phyloP scores from a whole-genome alignment of 2,329 filamentous ascomycete species.

The Colletotrichum sansevieriae region DNA sequence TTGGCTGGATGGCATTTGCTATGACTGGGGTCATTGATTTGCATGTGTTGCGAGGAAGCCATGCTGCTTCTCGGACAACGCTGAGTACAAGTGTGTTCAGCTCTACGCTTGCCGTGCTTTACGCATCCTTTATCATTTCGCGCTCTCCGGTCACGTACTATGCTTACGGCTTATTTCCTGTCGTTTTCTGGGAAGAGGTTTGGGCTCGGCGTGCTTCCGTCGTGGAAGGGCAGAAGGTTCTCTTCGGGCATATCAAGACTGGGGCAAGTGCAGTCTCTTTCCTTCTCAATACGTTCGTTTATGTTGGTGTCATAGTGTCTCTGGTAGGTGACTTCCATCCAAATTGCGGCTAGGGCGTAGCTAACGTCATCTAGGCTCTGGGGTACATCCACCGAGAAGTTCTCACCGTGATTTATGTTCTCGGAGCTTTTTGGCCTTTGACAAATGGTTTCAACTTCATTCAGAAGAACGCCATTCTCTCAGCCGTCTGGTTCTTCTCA shows the following conservation, averaged over 20 bases:
- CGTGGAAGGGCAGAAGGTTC: conserved; percentile 71
- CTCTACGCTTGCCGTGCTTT: conserved; percentile 80
- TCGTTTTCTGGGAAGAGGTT: conserved; percentile 97
- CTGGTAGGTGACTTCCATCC: conserved; percentile 67
- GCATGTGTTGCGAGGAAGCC: conserved; percentile 82
- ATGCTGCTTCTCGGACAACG: conserved; percentile 72
- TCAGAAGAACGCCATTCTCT: conserved; percentile 72
- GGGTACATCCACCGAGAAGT: conserved; percentile 94
- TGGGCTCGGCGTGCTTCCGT: conserved; percentile 82
- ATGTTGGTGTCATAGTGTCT: conserved; percentile 82
- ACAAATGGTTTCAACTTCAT: conserved; percentile 82
- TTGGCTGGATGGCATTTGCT: conserved; percentile 96
- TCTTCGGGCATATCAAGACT: conserved; percentile 78
- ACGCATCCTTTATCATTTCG: conserved; percentile 83
- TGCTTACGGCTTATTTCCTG: conserved; percentile 89
- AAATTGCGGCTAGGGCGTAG: background rate
- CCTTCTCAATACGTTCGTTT: conserved; percentile 72
- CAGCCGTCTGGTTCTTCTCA: conserved; percentile 78
- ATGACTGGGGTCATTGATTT: conserved; percentile 89
- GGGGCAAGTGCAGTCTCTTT: conserved; percentile 70
- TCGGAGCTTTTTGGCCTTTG: conserved; percentile 83
- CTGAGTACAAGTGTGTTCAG: conserved; percentile 76
- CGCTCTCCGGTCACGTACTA: conserved; percentile 89
- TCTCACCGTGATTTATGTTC: conserved; percentile 82
- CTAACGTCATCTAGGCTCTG: conserved; percentile 73